Conservation (phyloP, 2,329 filamentous ascomycete genomes). For the Penicillium rolfsii region DNA sequence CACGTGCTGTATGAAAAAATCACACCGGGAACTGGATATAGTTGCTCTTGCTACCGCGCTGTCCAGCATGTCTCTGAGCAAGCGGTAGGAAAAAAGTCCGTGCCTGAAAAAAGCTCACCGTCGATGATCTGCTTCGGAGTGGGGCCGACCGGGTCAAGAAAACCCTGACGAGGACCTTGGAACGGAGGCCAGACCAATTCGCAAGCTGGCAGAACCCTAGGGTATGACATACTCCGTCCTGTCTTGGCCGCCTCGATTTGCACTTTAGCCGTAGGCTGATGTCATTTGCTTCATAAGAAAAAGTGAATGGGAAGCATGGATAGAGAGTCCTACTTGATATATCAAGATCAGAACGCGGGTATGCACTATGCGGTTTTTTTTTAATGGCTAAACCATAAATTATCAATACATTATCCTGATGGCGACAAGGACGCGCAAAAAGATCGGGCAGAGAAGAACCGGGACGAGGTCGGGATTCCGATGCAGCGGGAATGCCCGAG, state of each 20-base stretch:
- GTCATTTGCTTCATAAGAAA: neutral
- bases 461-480: conserved; percentile 30
- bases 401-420: conserved; percentile 1
- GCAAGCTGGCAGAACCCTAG: neutral
- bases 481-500: conserved; percentile 28
- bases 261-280: neutral
- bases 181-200: neutral
- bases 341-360: too few species aligned
- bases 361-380: neutral
- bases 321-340: too few species aligned
- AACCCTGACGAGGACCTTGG: conserved; percentile 20
- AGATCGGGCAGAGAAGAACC: conserved; percentile 20
- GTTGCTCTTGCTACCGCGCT: conserved; percentile 1
- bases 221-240: neutral
- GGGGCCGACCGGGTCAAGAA: conserved; percentile 16
- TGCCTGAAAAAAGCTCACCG: conserved; percentile 19
- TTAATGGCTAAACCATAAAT: neutral
- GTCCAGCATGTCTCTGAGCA: neutral
- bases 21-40: conserved; percentile 27
- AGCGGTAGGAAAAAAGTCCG: conserved; percentile 12
- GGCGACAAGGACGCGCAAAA: conserved; percentile 18
- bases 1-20: neutral
- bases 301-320: too few species aligned
- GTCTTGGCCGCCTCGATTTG: neutral
- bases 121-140: conserved; percentile 25